Evolutionary conservation across 2,329 filamentous ascomycete genomes (phyloP).

Genomic region (Paraphaeosphaeria sporulosa): DNA sequence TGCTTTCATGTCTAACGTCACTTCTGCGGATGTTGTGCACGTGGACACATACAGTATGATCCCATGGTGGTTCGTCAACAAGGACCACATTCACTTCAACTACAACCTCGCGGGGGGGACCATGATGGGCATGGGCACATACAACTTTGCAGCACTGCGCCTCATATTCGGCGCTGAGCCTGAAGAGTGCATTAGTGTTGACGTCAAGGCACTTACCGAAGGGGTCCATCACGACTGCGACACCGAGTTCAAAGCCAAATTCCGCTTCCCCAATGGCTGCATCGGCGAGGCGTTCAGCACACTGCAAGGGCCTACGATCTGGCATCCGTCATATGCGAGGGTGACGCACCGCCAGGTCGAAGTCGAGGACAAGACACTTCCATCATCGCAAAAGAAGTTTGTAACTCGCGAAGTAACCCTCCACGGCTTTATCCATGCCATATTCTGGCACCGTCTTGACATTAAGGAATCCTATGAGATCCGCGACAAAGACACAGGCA

Average conservation of each 20-base stretch:
- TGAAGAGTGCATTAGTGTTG: constrained; percentile 2
- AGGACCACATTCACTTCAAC: constrained; percentile 50
- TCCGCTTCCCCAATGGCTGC: too few relatives aligned
- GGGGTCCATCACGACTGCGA: too few relatives aligned
- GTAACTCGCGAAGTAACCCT: too few relatives aligned
- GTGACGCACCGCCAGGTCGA: too few relatives aligned
- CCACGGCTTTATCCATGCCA: too few relatives aligned
- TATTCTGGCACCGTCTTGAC: too few relatives aligned
- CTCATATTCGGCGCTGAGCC: neutral
- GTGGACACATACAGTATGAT: constrained; percentile 38
- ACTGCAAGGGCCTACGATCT: too few relatives aligned
- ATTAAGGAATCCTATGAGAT: neutral
- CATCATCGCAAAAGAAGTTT: too few relatives aligned
- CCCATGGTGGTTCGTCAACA: constrained; percentile 33
- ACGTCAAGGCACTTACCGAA: neutral
- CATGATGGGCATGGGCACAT: constrained; percentile 41
- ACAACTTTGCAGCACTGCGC: neutral
- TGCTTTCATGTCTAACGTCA: constrained; percentile 45
- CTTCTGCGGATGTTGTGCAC: constrained; percentile 42
- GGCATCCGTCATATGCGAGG: too few relatives aligned
- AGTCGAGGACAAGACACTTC: too few relatives aligned
- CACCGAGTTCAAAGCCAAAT: too few relatives aligned
- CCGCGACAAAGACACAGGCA: constrained; percentile 12
- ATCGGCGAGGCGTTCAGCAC: too few relatives aligned
- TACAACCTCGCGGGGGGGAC: constrained; percentile 50